Percentiles rank a stretch among this genome's conserved stretches.
phyloP scores from a whole-genome alignment of 176 grass and related monocot species.

The Zoysia japonica region DNA sequence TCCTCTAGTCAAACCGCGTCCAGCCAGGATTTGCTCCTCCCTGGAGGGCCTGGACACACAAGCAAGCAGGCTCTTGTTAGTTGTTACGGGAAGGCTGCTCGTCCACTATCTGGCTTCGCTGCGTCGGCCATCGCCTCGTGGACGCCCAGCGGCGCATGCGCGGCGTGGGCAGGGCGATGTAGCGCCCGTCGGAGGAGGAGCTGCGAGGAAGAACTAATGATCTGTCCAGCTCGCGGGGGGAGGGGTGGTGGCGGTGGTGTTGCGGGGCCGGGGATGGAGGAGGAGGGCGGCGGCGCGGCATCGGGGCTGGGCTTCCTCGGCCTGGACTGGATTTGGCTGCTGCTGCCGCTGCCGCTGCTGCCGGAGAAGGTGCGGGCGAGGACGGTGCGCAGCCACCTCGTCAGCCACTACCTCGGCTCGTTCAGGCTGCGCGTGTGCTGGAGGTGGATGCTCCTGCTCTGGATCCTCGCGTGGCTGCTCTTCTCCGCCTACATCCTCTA shows the following conservation, averaged over 20 bases:
- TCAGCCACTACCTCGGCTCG: constrained; percentile 47
- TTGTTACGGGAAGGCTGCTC: too few species aligned
- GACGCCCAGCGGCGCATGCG: constrained; percentile 24
- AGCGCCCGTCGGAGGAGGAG: neutral
- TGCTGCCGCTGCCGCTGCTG: constrained; percentile 21
- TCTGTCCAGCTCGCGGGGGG: neutral
- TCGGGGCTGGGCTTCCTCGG: constrained; percentile 43
- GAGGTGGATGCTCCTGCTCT: constrained; percentile 48
- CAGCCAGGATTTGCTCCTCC: constrained; percentile 20
- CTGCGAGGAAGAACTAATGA: neutral
- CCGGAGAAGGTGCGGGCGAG: constrained; percentile 59
- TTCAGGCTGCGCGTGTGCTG: constrained; percentile 46
- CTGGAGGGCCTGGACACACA: neutral
- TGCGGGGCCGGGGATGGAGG: constrained; percentile 34
- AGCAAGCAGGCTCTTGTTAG: too few species aligned
- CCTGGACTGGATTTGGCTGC: constrained; percentile 36
- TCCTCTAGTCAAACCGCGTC: neutral
- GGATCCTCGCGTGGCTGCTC: constrained; percentile 44
- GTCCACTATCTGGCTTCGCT: too few species aligned
- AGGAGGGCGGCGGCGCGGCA: neutral
- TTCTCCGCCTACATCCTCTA: constrained; percentile 21
- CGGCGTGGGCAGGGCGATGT: constrained; percentile 22
- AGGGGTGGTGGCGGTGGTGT: neutral
- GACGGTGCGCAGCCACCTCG: constrained; percentile 54
- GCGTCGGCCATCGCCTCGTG: neutral